These are phyloP conservation scores for Entomortierella chlamydospora DNA, from an alignment of 192 early-diverging fungal genomes.

Conservation along the genomic window DNA sequence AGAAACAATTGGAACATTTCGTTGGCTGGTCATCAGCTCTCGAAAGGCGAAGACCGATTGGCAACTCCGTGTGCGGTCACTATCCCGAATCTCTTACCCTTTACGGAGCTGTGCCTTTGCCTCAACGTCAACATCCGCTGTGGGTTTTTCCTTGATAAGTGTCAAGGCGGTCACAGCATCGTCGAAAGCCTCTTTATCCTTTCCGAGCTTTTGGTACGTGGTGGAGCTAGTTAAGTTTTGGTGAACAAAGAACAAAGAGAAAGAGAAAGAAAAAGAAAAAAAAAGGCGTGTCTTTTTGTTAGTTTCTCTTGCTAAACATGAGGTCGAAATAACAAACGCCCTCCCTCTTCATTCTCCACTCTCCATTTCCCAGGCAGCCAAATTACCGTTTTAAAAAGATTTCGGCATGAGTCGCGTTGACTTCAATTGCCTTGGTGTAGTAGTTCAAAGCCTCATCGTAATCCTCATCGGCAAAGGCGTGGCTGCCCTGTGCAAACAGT, in stretches of 20 bases:
- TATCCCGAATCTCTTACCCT: conserved; percentile 53
- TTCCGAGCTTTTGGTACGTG: conserved; percentile 73
- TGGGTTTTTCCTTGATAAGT: conserved; percentile 64
- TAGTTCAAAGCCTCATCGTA: conserved; percentile 77
- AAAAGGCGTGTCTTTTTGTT: neutral
- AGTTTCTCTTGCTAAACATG: neutral
- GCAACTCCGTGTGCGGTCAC: no score
- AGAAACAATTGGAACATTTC: neutral
- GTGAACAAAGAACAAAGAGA: conserved; percentile 1
- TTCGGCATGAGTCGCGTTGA: conserved; percentile 69
- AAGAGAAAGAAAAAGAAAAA: neutral
- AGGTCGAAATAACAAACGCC: no score
- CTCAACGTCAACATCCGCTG: conserved; percentile 55
- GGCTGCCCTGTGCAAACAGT: conserved; percentile 67
- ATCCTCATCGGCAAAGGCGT: conserved; percentile 84
- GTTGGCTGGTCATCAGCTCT: neutral
- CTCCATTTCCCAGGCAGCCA: no score
- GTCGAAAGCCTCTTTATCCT: conserved; percentile 64
- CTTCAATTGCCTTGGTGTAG: conserved; percentile 74
- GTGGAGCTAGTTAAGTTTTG: conserved; percentile 56
- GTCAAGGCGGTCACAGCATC: conserved; percentile 75
- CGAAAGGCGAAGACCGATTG: neutral
- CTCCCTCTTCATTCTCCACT: no score
- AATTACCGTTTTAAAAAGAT: conserved; percentile 73
- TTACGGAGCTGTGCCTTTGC: conserved; percentile 77